phyloP scores from a whole-genome alignment of 1,139 yeast genomes.

The Martiniozyma asiatica region DNA sequence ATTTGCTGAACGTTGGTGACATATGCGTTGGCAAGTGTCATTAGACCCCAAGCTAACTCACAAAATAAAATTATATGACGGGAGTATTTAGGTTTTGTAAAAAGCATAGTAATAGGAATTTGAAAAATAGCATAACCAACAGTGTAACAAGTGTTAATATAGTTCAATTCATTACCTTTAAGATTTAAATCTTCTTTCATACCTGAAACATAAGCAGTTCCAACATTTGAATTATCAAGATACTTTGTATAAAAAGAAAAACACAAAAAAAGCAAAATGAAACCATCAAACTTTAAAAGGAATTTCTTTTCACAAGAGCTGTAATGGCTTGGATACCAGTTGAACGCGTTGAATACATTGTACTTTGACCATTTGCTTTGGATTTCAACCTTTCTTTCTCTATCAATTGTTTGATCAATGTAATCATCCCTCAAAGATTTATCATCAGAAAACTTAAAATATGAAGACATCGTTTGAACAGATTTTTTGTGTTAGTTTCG shows the following conservation, averaged over 20 bases:
- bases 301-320: conserved; percentile 16
- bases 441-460: conserved; percentile 7
- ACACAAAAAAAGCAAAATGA: conserved; percentile 25
- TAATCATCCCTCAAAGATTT: conserved; percentile 8
- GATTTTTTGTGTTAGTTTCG: too few species aligned
- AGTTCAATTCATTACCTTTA: conserved; percentile 37
- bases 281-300: conserved; percentile 26
- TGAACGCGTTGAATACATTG: conserved; percentile 21
- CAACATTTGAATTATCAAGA: conserved; percentile 35
- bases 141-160: conserved; percentile 43
- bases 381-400: conserved; percentile 8
- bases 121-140: conserved; percentile 50
- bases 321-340: conserved; percentile 14
- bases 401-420: conserved; percentile 6
- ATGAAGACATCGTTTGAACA: too few species aligned
- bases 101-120: conserved; percentile 45
- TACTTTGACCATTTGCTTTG: conserved; percentile 6
- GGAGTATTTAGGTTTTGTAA: conserved; percentile 23
- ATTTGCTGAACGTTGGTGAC: conserved; percentile 17
- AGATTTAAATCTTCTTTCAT: conserved; percentile 42
- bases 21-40: conserved; percentile 13
- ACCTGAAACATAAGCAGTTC: conserved; percentile 52
- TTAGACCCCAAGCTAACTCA: conserved; percentile 15
- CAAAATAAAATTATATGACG: conserved; percentile 41
- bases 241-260: conserved; percentile 32